Conservation (phyloP, 345 rosid genomes). For the Ricinus communis region DNA sequence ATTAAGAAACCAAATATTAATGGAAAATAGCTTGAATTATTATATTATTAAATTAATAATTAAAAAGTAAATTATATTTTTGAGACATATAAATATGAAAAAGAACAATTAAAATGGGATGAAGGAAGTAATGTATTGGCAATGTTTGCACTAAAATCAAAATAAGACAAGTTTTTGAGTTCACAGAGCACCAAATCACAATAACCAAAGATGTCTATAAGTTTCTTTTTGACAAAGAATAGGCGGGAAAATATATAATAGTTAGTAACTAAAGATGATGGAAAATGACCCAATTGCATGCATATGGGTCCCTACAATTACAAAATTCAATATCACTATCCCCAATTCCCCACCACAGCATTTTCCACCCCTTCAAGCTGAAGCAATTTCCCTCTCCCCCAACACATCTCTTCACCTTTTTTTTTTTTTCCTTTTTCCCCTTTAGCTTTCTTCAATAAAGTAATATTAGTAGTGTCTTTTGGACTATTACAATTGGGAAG, state of each 20-base stretch:
- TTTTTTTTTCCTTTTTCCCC: background rate
- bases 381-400: conserved; percentile 2
- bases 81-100: too few species aligned
- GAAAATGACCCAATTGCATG: conserved; percentile 4
- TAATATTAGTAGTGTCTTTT: too few species aligned
- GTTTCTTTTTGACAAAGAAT: background rate
- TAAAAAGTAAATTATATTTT: too few species aligned
- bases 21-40: too few species aligned
- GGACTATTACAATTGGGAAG: too few species aligned
- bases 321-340: too few species aligned
- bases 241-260: background rate
- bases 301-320: too few species aligned
- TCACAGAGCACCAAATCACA: conserved; percentile 6
- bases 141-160: too few species aligned
- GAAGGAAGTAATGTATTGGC: too few species aligned
- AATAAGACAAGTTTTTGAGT: too few species aligned
- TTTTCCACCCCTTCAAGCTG: background rate
- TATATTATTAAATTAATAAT: too few species aligned
- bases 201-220: conserved; percentile 1
- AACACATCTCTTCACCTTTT: background rate
- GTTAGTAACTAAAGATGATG: background rate
- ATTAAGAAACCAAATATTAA: too few species aligned
- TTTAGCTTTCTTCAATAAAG: background rate
- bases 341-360: background rate
- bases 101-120: background rate